A percentile compares a stretch with the other conserved stretches of the same genome.
Evolutionary conservation across 2,329 filamentous ascomycete species (phyloP).

Genomic region (Ceratocystis papillata): DNA sequence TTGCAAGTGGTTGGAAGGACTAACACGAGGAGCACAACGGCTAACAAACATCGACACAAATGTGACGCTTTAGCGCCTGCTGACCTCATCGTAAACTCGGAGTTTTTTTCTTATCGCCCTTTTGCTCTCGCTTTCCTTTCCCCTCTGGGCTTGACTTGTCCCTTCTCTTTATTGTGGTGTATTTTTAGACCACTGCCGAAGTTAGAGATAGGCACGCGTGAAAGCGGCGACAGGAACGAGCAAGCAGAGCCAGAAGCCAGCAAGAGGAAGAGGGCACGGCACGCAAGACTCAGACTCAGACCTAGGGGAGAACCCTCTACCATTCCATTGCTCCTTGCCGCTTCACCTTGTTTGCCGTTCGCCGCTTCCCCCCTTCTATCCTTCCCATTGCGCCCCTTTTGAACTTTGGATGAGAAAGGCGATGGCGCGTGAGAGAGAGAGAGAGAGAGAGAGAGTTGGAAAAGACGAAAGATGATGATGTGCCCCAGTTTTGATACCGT

Average conservation of each 20-base stretch:
- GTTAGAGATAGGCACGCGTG: not conserved
- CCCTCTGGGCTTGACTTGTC: not conserved
- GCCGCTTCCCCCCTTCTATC: not conserved
- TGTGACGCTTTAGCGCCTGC: not conserved
- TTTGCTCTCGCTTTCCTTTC: not conserved
- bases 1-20: not conserved
- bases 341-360: not conserved
- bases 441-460: not conserved
- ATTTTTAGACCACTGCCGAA: slow-evolving; percentile 6
- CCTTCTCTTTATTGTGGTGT: not conserved
- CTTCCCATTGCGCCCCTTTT: slow-evolving; percentile 3
- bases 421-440: not conserved
- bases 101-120: not conserved
- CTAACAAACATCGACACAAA: not conserved
- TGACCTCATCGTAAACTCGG: not conserved
- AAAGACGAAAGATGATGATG: not conserved
- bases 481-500: not conserved
- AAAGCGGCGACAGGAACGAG: not conserved
- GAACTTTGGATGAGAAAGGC: not conserved
- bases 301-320: not conserved
- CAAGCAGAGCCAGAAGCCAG: not conserved
- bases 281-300: not conserved
- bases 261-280: not conserved
- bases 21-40: not conserved
- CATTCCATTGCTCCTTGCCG: not conserved